Base-by-base conservation (phyloP, 2,329 filamentous ascomycete genomes). In the Chrysosporium keratinophilum region DNA sequence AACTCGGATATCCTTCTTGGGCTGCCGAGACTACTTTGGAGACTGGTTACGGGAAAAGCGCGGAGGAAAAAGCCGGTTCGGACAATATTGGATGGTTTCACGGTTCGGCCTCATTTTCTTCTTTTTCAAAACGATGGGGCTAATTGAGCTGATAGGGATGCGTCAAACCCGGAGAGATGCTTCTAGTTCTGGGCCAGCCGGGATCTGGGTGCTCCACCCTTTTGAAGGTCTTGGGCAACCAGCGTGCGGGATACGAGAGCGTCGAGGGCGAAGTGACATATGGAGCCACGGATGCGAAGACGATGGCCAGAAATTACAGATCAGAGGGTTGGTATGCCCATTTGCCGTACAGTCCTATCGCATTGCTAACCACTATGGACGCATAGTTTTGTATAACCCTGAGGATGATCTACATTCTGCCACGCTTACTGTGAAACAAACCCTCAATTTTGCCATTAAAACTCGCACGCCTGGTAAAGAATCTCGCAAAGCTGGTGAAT, bases 331-430 rank as follows among this genome's bases (percentile, higher is more conserved):
- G n/a, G 44, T 50, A 0, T 31, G 6, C 9, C 2, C 5, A 3
- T 15, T 17, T 3, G 2, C n/a, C 28, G 1, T 5, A 11, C n/a
- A 3, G 15, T 45, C 46, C 5, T 12, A 34, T 34, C 6, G 10
- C 64, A 71, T 42, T 35, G 7, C 39, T 42, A 35, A 42, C n/a
- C 35, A 43, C 12, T 45, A 34, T 15, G 15, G n/a, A 6, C 23
- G 2, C 14, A 82, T 28, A 66, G 76, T 83, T 1, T 74, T 87
- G 11, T 90, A 91, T 65, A 88, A 88, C 60, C 83, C 87, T 12
- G 87, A 91, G 69, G 81, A 84, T 28, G 85, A 88, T 64, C 76
- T 84, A 28, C 86, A 90, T 64, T 90, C 88, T 58, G 82, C 86
- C 0, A 83, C 86, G n/a, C 71, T 93, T 19, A 87, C 83, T 0